Conservation (phyloP, 176 grass and related monocot genomes). For the Oryza meridionalis region DNA sequence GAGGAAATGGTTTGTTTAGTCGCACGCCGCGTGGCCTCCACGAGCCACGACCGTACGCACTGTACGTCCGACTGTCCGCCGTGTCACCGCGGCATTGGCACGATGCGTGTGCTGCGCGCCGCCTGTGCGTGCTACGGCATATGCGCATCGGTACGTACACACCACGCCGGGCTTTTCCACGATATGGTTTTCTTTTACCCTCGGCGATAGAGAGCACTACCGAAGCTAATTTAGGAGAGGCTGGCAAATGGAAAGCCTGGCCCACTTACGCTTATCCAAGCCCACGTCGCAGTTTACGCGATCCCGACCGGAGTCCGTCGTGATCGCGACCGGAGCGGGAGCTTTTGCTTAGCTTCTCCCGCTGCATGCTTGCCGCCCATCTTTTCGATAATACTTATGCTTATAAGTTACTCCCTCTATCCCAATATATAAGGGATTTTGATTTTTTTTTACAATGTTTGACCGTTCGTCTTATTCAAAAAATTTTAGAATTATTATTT, state of each 20-base stretch:
- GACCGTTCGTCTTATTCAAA: too few species aligned
- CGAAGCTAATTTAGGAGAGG: background rate
- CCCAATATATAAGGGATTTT: too few species aligned
- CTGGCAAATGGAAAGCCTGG: slow-evolving; percentile 42
- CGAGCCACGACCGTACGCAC: slow-evolving; percentile 16
- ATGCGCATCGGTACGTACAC: background rate
- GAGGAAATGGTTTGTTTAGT: slow-evolving; percentile 42
- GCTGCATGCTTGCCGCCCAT: background rate
- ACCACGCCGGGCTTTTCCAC: background rate
- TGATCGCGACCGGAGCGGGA: too few species aligned
- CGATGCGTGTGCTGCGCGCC: background rate
- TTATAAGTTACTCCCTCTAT: too few species aligned
- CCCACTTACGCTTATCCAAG: slow-evolving; percentile 25
- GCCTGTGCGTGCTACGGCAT: background rate
- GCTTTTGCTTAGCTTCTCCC: too few species aligned
- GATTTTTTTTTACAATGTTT: too few species aligned
- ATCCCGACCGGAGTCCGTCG: background rate
- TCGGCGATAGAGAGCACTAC: slow-evolving; percentile 1
- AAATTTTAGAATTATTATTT: too few species aligned
- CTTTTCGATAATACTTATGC: too few species aligned
- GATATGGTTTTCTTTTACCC: background rate
- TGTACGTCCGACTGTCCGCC: background rate
- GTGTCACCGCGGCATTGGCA: slow-evolving; percentile 30
- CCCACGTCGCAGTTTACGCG: slow-evolving; percentile 4
- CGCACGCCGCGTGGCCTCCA: slow-evolving; percentile 46